Evolutionary conservation across 306 rosid species (phyloP), one percentile per base, ranked within the genome.

Genomic region (Betula pendula): DNA sequence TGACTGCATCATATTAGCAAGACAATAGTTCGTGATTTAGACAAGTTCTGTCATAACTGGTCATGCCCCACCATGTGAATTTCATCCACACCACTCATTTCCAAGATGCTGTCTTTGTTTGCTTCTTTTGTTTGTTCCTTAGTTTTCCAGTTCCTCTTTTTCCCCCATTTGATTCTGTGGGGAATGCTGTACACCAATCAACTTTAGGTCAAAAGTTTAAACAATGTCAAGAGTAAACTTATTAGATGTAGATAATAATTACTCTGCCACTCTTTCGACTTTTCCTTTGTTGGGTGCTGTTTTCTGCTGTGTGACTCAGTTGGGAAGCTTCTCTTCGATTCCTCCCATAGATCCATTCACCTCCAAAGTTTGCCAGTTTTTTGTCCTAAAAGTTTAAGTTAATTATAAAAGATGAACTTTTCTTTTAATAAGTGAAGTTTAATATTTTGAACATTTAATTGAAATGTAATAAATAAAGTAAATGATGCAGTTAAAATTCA

Each of bases 1-100:
- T 78, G 78, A 75, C 66, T 67, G 70, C 80, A 77, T 75, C 88
- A 82, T 66, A 67, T 75, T 52, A 47, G 17, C 79, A 75, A 48
- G 31, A 75, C 48, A 81, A 84, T 58, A 85, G 77, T 76, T 73
- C 3, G 6, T 24, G 22, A 52, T 62, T 63, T 63, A 40, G 42
- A 11, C 20, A 5, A 4, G 6, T 24, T 56, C 20, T 55, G 31
- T n/a, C 24, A 55, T 63, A 17, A 16, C 11, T 10, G 2, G 38
- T 19, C 70, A 33, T 35, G 70, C 16, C 70, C 48, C 48, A 65
- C 70, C 70, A 38, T 65, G 17, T 65, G 48, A 35, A 38, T 38
- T 65, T 65, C 25, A 38, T 65, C 29, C 45, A 17, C 9, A 31
- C 70, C 45, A 35, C 70, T 35, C 47, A 35, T 35, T 65, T 65